phyloP scores from a whole-genome alignment of 257 asterid genomes.

The Ajuga chamaepitys region DNA sequence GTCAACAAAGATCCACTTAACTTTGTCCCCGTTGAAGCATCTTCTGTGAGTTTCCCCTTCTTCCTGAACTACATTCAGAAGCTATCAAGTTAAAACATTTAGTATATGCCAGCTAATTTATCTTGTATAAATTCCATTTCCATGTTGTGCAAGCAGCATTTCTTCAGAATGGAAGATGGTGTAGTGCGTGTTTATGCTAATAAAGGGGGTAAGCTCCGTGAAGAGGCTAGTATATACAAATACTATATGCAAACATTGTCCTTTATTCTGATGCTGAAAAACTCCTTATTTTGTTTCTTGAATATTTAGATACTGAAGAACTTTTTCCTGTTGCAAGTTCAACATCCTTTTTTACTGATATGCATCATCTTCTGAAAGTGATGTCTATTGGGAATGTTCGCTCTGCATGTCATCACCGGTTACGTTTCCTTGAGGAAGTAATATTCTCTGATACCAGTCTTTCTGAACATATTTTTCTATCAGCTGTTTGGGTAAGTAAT shows the following conservation, averaged over 20 bases:
- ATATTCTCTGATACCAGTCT: slow-evolving; percentile 11
- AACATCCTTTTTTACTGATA: slow-evolving; percentile 78
- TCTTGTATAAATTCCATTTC: slow-evolving; percentile 11
- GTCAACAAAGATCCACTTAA: slow-evolving; percentile 45
- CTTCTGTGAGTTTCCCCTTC: slow-evolving; percentile 59
- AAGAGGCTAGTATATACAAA: slow-evolving; percentile 6
- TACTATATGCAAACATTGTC: background rate
- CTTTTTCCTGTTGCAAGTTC: slow-evolving; percentile 79
- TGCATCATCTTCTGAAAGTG: slow-evolving; percentile 80
- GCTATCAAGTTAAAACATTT: slow-evolving; percentile 12
- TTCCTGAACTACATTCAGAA: slow-evolving; percentile 16
- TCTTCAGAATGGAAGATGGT: slow-evolving; percentile 84
- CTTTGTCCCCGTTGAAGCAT: slow-evolving; percentile 63
- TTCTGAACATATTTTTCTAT: slow-evolving; percentile 11
- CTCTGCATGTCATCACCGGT: slow-evolving; percentile 71
- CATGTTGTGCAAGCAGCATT: slow-evolving; percentile 47
- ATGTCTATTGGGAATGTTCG: slow-evolving; percentile 80
- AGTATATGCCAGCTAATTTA: slow-evolving; percentile 16
- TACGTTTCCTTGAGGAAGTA: slow-evolving; percentile 90
- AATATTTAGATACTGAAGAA: slow-evolving; percentile 56
- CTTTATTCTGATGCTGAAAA: background rate
- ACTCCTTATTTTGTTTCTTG: background rate
- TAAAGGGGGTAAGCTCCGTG: slow-evolving; percentile 51
- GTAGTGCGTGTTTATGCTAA: slow-evolving; percentile 77
- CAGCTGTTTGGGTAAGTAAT: slow-evolving; percentile 3